Evolutionary conservation across 75 land plant genomes (phyloP).

Genomic region (Pinus tabuliformis): DNA sequence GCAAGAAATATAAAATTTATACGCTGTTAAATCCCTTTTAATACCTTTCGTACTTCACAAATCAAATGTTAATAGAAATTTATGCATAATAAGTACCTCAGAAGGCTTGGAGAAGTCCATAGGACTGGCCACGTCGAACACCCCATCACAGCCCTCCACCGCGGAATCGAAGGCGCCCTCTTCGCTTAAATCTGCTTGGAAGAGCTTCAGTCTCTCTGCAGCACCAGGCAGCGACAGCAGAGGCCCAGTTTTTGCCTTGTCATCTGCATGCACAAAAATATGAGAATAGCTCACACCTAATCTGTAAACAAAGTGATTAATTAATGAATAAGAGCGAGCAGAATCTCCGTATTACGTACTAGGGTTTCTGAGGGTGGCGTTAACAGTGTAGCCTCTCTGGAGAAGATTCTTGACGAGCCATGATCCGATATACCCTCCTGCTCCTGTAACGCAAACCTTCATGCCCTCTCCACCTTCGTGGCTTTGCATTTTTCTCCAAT

Average conservation of each 20-base stretch:
- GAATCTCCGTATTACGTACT: neutral
- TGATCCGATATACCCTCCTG: neutral
- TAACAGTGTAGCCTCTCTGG: conserved; percentile 2
- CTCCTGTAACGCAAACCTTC: conserved; percentile 1
- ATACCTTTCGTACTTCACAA: too few relatives aligned
- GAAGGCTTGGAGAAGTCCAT: neutral
- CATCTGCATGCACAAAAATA: conserved; percentile 10
- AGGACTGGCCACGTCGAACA: conserved; percentile 35
- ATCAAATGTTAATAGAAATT: too few relatives aligned
- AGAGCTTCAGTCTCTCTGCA: conserved; percentile 26
- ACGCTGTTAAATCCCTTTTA: too few relatives aligned
- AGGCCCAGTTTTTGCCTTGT: conserved; percentile 18
- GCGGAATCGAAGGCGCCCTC: conserved; percentile 40
- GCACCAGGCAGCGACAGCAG: conserved; percentile 32
- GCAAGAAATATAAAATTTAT: too few relatives aligned
- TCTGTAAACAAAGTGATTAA: too few relatives aligned
- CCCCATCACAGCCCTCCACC: conserved; percentile 27
- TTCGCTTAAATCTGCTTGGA: conserved; percentile 28
- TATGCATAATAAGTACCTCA: neutral
- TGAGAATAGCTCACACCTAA: too few relatives aligned
- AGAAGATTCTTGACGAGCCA: conserved; percentile 3
- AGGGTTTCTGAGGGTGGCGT: conserved; percentile 3
- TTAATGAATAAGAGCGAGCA: too few relatives aligned
- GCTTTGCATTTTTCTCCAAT: too few relatives aligned
- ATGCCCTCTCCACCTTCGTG: too few relatives aligned